A percentile compares a stretch with the other conserved stretches of the same genome.
phyloP scores from a whole-genome alignment of 495 filamentous ascomycete genomes.

The Aspergillus wentii region DNA sequence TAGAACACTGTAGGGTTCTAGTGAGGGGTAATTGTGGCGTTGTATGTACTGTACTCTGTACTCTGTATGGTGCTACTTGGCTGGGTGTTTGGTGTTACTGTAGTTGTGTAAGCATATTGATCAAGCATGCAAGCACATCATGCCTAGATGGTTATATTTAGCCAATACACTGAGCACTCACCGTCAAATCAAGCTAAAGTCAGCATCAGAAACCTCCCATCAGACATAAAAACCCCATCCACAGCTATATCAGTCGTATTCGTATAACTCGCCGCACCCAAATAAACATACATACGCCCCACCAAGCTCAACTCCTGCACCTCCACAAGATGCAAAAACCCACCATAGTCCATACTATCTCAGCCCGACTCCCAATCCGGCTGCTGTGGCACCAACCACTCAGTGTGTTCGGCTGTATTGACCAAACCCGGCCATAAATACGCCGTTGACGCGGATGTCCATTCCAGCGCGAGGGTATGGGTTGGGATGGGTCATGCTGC shows the following conservation, averaged over 20 bases:
- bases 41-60: no score
- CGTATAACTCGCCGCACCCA: constrained; percentile 35
- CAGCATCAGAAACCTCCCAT: no score
- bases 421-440: constrained; percentile 36
- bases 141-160: no score
- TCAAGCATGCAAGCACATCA: no score
- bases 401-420: constrained; percentile 35
- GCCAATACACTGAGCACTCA: no score
- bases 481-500: constrained; percentile 34
- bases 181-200: no score
- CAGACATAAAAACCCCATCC: constrained; percentile 26
- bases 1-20: no score
- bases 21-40: no score
- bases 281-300: constrained; percentile 40
- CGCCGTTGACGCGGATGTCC: constrained; percentile 40
- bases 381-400: constrained; percentile 32
- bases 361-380: constrained; percentile 36
- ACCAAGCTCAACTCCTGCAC: constrained; percentile 35
- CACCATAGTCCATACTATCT: constrained; percentile 45
- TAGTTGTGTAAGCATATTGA: no score
- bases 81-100: no score
- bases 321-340: constrained; percentile 31
- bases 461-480: constrained; percentile 45
- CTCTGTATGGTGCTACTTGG: no score
- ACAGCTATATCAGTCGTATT: constrained; percentile 38